Base-by-base conservation (phyloP, 1,139 yeast species). In the Arxiozyma telluris region DNA sequence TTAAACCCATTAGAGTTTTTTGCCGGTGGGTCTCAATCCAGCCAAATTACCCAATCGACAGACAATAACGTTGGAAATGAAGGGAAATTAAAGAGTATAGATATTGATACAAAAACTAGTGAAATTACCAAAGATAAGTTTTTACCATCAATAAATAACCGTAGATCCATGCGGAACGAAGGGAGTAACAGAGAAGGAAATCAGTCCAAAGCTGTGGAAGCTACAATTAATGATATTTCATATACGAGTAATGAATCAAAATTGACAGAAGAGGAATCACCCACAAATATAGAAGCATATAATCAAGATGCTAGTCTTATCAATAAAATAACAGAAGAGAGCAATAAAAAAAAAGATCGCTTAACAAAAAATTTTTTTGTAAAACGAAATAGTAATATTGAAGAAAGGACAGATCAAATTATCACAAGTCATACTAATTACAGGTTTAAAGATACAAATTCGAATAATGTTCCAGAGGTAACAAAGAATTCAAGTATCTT, bases 1-100 rank as follows among this genome's bases (percentile, higher is more conserved):
- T 55, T 71, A 38, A 69, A 70, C 45, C 67, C 72, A 50, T 57
- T 71, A 47, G 64, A 63, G 39, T 71, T 67, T 58, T 71, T 72
- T 60, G 75, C 71, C 1, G 75, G 75, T 25, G 74, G 74, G 34
- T 23, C 20, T 20, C 41, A 45, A 30, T 8, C 41, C 20, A 11
- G 25, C 3, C 4, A 27, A 30, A 30, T 20, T 9, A 5, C 17
- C 20, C 18, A 22, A 15, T 34, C 6, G 3, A 15, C n/a, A 34
- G n/a, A 12, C n/a, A 12, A 12, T 12, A 34, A 15, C 2, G 2
- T 4, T 6, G 6, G 12, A 34, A 34, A 11, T 15, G n/a, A 34
- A 15, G n/a, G 15, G 8, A 12, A 9, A 9, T 30, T 9, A 9
- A 12, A 34, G n/a, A 20, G 11, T 30, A n/a, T 4, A 44, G 38